A percentile compares a stretch with the other conserved stretches of the same genome.
Evolutionary conservation across 495 filamentous ascomycete genomes (phyloP).

Genomic region (Hypomontagnella monticulosa): DNA sequence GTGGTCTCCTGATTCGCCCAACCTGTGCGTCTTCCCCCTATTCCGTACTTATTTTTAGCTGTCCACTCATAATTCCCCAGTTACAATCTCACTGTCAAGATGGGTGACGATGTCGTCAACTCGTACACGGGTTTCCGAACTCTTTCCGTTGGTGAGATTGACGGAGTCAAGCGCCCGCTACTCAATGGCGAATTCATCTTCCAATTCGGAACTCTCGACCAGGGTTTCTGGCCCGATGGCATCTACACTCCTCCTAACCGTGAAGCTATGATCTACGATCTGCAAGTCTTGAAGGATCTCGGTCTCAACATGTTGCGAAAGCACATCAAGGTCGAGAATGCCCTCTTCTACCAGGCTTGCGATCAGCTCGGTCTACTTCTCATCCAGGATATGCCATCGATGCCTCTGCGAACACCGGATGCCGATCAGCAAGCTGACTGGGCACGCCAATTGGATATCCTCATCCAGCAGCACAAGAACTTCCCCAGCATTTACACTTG

Average conservation of each 20-base stretch:
- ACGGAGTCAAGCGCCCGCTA: constrained; percentile 68
- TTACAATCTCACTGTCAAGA: constrained; percentile 67
- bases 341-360: constrained; percentile 72
- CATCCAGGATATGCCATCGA: constrained; percentile 75
- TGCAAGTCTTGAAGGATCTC: constrained; percentile 66
- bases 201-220: constrained; percentile 72
- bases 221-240: constrained; percentile 77
- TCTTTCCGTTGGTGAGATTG: constrained; percentile 59
- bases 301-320: constrained; percentile 76
- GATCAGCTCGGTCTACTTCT: constrained; percentile 70
- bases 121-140: constrained; percentile 77
- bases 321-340: constrained; percentile 75
- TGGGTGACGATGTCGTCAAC: constrained; percentile 63
- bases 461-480: constrained; percentile 69
- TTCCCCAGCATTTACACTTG: constrained; percentile 67
- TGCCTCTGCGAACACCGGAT: constrained; percentile 55
- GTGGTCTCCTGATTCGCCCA: constrained; percentile 70
- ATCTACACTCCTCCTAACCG: constrained; percentile 67
- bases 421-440: constrained; percentile 67
- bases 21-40: constrained; percentile 45
- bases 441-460: constrained; percentile 66
- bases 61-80: constrained; percentile 17
- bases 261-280: constrained; percentile 73
- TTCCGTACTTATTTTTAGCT: not conserved
- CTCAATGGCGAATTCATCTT: constrained; percentile 73